A percentile compares a stretch with the other conserved stretches of the same genome.
phyloP scores from a whole-genome alignment of 306 rosid species.

The Castanopsis chinensis region DNA sequence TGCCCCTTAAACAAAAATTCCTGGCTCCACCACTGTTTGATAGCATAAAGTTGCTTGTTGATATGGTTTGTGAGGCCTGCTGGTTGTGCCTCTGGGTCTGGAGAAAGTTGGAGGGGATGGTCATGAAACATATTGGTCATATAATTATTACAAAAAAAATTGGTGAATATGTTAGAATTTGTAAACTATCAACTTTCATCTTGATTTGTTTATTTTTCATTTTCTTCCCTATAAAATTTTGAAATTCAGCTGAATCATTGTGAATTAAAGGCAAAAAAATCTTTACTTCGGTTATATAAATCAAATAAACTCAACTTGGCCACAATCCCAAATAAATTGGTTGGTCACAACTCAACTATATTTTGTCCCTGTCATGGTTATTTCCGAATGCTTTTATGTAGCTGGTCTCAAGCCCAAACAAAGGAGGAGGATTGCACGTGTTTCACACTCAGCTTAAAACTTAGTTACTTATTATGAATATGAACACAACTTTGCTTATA shows the following conservation, averaged over 20 bases:
- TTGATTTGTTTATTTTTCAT: neutral
- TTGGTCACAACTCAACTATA: neutral
- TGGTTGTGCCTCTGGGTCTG: neutral
- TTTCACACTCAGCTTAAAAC: neutral
- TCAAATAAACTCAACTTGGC: neutral
- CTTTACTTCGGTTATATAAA: neutral
- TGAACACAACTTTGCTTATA: neutral
- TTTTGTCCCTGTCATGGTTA: neutral
- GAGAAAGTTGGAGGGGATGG: neutral
- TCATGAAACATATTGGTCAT: too few relatives aligned
- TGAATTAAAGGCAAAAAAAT: neutral
- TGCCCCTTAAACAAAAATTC: too few relatives aligned
- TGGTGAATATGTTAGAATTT: neutral
- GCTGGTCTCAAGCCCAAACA: neutral
- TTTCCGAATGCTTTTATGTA: too few relatives aligned
- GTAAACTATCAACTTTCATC: neutral
- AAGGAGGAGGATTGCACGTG: neutral
- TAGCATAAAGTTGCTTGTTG: neutral
- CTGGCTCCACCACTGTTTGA: too few relatives aligned
- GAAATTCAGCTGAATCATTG: too few relatives aligned
- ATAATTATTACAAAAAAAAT: neutral
- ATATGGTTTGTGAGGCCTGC: neutral
- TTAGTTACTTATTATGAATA: neutral
- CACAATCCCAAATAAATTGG: neutral
- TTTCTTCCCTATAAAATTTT: neutral